A percentile compares a stretch with the other conserved stretches of the same genome.
These are phyloP conservation scores for Pseudognaphalium luteoalbum DNA, from an alignment of 129 eudicot species.

Conservation along the genomic window DNA sequence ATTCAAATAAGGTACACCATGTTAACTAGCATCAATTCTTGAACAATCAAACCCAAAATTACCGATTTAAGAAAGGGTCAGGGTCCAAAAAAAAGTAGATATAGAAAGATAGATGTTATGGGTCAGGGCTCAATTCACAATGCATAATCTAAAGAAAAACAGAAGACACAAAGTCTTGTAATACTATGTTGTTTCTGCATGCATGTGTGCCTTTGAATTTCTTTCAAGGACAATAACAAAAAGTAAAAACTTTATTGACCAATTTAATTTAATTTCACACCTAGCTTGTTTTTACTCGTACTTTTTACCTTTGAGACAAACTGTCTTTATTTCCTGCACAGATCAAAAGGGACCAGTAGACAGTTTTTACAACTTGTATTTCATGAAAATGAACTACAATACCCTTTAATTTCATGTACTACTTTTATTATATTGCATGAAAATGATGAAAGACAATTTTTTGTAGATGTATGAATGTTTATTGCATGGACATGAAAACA, in stretches of 20 bases:
- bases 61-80: not conserved
- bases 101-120: not conserved
- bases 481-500: slow-evolving; percentile 4
- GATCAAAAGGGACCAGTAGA: slow-evolving; percentile 13
- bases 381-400: slow-evolving; percentile 7
- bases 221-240: slow-evolving; percentile 3
- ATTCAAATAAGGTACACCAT: not conserved
- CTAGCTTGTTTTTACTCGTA: slow-evolving; percentile 12
- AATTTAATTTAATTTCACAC: slow-evolving; percentile 7
- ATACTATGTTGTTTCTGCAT: slow-evolving; percentile 25
- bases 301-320: slow-evolving; percentile 21
- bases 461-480: slow-evolving; percentile 2
- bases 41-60: not conserved
- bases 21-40: not conserved
- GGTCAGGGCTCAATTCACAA: slow-evolving; percentile 25
- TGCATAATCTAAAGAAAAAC: slow-evolving; percentile 16
- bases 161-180: slow-evolving; percentile 23
- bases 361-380: not conserved
- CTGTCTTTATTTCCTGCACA: slow-evolving; percentile 32
- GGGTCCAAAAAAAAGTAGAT: not conserved
- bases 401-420: not conserved
- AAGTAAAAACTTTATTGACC: slow-evolving; percentile 27
- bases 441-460: not conserved
- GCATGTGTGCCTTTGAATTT: slow-evolving; percentile 23
- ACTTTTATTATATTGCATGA: slow-evolving; percentile 18